phyloP scores from a whole-genome alignment of 257 asterid species.

The Coffea canephora region DNA sequence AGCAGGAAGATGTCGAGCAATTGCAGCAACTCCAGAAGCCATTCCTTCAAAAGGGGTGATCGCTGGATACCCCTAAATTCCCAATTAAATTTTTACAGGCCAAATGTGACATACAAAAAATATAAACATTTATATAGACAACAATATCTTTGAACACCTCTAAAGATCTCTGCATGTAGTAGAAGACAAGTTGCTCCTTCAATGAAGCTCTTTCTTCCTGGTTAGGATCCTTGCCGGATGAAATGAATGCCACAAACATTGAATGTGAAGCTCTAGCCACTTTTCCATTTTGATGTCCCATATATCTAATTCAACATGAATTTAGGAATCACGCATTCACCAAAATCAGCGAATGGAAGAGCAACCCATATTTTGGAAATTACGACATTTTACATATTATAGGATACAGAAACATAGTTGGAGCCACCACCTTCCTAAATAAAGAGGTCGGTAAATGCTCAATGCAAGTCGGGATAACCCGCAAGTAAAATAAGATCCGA shows the following conservation, averaged over 20 bases:
- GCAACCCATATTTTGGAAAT: conserved; percentile 7
- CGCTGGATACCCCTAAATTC: conserved; percentile 70
- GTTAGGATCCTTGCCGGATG: conserved; percentile 69
- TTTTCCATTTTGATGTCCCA: conserved; percentile 88
- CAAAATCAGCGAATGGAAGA: conserved; percentile 5
- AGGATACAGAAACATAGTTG: conserved; percentile 95
- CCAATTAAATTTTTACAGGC: conserved; percentile 19
- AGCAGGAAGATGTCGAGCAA: conserved; percentile 92
- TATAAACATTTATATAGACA: background rate
- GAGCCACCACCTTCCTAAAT: conserved; percentile 72
- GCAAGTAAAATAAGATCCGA: conserved; percentile 77
- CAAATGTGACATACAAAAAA: conserved; percentile 15
- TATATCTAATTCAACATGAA: conserved; percentile 49
- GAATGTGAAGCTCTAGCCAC: conserved; percentile 86
- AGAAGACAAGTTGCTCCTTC: conserved; percentile 91
- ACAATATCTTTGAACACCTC: conserved; percentile 53
- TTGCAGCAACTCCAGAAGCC: conserved; percentile 91
- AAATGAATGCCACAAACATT: conserved; percentile 70
- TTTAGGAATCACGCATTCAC: conserved; percentile 34
- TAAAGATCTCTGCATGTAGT: conserved; percentile 73
- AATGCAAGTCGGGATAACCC: conserved; percentile 76
- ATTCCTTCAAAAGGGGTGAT: conserved; percentile 83
- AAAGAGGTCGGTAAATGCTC: conserved; percentile 62
- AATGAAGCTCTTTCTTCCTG: conserved; percentile 61
- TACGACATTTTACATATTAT: conserved; percentile 15